Evolutionary conservation across 352 stramenopile species (phyloP), one percentile per base, ranked within the genome.

Genomic region (Phytophthora rubi): DNA sequence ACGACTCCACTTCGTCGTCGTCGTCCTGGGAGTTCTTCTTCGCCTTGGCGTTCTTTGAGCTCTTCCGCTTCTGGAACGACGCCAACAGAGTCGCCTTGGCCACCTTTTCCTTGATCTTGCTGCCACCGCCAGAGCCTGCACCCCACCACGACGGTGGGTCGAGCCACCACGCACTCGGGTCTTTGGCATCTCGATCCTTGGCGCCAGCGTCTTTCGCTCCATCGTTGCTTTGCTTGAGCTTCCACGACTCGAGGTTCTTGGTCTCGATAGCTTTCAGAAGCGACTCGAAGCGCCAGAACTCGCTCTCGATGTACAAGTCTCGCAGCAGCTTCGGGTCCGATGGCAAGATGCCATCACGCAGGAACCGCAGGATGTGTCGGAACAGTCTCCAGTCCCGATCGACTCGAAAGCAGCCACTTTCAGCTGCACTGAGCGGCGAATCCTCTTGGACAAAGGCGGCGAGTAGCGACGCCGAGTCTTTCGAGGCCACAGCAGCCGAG

Each of bases 241-340:
- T 77, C 64, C 89, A 79, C 42, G 90, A 21, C 53, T 88, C 76
- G 71, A 86, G 76, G 62, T 93, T 93, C 65, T 83, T 85, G 32
- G 79, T 64, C 68, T 94, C 88, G 51, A 96, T 94, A 2, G 85
- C 86, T 32, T 85, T 85, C 44, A 86, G 82, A 7, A 96, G 64
- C 52, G 88, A 89, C 49, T 90, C 82, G 21, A 96, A 81, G 55
- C 87, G 90, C 86, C 85, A 96, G 72, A 93, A 96, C 53, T 93
- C 87, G 65, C 82, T 88, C 68, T 94, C 86, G 4, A 90, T 70
- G 59, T 96, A 96, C 62, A 93, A 70, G 33, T 79, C 78, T 1
- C 80, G 79, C 44, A 94, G 71, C 0, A 94, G 57, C 59, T 89
- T 91, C 32, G 81, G 72, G 60, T 94, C 85, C 6, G 79, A 80